phyloP scores from a whole-genome alignment of 106 monocot genomes.

The Allium cepa region DNA sequence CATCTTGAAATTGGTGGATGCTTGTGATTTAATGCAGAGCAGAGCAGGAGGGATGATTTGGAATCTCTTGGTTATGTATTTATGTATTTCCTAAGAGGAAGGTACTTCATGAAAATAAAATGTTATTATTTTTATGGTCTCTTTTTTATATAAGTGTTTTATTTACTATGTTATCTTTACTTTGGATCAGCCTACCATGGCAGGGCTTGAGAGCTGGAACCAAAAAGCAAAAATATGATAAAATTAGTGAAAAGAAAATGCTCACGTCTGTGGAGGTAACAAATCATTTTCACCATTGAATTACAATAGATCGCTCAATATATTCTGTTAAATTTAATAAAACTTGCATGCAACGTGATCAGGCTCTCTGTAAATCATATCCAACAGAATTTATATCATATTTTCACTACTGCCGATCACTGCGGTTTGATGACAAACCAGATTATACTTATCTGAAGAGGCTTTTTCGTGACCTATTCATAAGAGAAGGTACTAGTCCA shows the following conservation, averaged over 20 bases:
- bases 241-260: neutral
- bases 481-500: slow-evolving; percentile 36
- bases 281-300: neutral
- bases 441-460: slow-evolving; percentile 59
- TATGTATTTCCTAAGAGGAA: neutral
- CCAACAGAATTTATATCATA: slow-evolving; percentile 54
- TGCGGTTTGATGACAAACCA: slow-evolving; percentile 38
- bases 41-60: neutral
- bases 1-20: neutral
- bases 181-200: neutral
- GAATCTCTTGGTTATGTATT: neutral
- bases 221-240: slow-evolving; percentile 1
- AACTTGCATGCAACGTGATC: neutral
- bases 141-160: no score
- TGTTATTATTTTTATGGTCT: no score
- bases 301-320: neutral
- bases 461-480: slow-evolving; percentile 55
- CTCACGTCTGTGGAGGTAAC: neutral
- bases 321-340: neutral
- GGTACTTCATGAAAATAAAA: neutral
- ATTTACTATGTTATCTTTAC: neutral
- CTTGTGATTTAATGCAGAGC: neutral
- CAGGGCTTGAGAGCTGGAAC: neutral
- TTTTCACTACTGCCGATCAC: slow-evolving; percentile 38
- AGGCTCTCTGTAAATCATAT: slow-evolving; percentile 37